Base-by-base conservation (phyloP, 2,329 filamentous ascomycete species). In the Chaetomiaceae sp. region DNA sequence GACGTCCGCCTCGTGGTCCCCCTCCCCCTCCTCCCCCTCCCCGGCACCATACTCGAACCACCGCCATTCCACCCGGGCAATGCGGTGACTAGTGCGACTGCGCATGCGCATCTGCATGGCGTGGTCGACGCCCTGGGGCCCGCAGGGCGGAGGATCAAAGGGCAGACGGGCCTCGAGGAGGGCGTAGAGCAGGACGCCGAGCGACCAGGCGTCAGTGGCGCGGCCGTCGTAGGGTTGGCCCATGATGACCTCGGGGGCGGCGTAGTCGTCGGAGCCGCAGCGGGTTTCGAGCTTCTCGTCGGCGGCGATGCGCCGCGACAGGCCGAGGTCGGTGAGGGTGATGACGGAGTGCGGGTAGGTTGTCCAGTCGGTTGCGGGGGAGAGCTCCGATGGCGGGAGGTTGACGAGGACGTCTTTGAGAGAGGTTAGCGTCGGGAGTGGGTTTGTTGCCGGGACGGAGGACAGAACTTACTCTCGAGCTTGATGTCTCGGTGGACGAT, bases 401-500 rank as follows among this genome's bases (percentile, higher is more conserved):
- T 96, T 97, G 64, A 97, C 87, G 27, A 99, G 84, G 37, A 96
- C 89, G 69, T 97, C 90, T 95, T 65, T 23, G 34, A 50, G 11
- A 2, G 52, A 53, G 37, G 49, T 54, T 34, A 59, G 29, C 11
- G 7, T 37, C 3, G 33, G 16, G 13, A 47, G 32, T 1, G 14
- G 13, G 10, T 10, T 25, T 11, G 20, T 43, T 16, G 51, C n/a
- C n/a, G 18, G 32, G 14, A 37, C 27, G 20, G 9, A 46, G 27
- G 32, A 6, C 23, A 10, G 6, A 16, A 43, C 62, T 57, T 46
- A 62, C 61, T 64, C 76, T 99, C 94, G 54, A 99, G 84, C 73
- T 99, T 99, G 71, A 99, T 95, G 69, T 99, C 94, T 55, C 94
- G 84, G 68, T 99, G 94, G 49, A 97, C 92, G 66, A 99, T 96